Evolutionary conservation across 2,329 filamentous ascomycete genomes (phyloP).

Genomic region (Nigrospora sphaerica): DNA sequence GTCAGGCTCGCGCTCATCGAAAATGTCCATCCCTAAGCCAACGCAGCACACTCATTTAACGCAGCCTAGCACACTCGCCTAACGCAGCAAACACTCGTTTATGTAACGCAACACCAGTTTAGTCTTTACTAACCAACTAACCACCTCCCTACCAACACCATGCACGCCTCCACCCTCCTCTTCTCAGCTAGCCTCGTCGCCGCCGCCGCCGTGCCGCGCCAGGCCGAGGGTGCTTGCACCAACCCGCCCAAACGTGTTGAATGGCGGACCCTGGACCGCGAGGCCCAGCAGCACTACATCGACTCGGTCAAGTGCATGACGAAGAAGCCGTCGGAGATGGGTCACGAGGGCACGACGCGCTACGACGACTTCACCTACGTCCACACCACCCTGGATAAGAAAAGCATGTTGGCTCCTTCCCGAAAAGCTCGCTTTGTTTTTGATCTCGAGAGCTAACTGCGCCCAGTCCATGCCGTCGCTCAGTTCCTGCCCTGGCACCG

Average conservation of each 20-base stretch:
- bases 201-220: neutral
- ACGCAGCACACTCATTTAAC: too few relatives aligned
- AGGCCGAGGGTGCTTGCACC: neutral
- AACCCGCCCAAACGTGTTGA: neutral
- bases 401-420: neutral
- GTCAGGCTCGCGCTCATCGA: too few relatives aligned
- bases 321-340: neutral
- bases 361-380: conserved; percentile 1
- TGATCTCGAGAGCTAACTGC: neutral
- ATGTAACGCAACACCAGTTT: too few relatives aligned
- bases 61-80: too few relatives aligned
- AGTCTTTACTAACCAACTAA: too few relatives aligned
- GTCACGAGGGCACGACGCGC: neutral
- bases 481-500: neutral
- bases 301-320: neutral
- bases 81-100: too few relatives aligned
- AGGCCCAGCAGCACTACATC: neutral
- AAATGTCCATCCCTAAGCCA: too few relatives aligned
- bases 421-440: too few relatives aligned
- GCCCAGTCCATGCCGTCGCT: neutral
- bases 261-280: neutral
- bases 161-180: too few relatives aligned
- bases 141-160: too few relatives aligned
- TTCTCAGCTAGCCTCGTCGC: neutral
- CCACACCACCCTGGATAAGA: neutral